A percentile compares a stretch with the other conserved stretches of the same genome.
phyloP scores from a whole-genome alignment of 2,329 filamentous ascomycete species.

The Didymella pomorum region DNA sequence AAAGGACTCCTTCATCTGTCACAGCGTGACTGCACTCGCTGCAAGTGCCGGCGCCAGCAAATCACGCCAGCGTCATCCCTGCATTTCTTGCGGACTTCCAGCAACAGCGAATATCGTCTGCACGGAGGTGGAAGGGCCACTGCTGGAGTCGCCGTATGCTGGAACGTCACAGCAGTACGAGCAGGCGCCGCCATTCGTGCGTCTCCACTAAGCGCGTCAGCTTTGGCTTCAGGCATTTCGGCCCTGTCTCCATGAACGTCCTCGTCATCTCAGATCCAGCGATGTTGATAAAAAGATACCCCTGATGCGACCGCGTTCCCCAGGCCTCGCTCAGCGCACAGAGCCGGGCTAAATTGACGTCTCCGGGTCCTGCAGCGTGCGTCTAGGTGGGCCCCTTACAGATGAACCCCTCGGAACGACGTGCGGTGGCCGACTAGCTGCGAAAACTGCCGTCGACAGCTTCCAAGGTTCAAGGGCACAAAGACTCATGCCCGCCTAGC shows the following conservation, averaged over 20 bases:
- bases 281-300: slow-evolving; percentile 23
- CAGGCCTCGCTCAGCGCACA: slow-evolving; percentile 43
- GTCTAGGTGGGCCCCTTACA: slow-evolving; percentile 30
- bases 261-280: slow-evolving; percentile 38
- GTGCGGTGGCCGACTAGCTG: slow-evolving; percentile 15
- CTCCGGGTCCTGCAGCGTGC: slow-evolving; percentile 30
- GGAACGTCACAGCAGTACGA: slow-evolving; percentile 10
- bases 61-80: slow-evolving; percentile 35
- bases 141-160: slow-evolving; percentile 10
- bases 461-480: slow-evolving; percentile 2
- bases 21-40: slow-evolving; percentile 37
- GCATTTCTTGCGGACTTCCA: slow-evolving; percentile 13
- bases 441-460: slow-evolving; percentile 15
- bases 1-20: slow-evolving; percentile 38
- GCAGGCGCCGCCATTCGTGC: slow-evolving; percentile 13
- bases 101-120: slow-evolving; percentile 12
- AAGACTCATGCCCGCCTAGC: slow-evolving; percentile 9
- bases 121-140: slow-evolving; percentile 9
- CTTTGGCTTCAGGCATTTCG: slow-evolving; percentile 33
- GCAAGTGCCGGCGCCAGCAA: slow-evolving; percentile 39
- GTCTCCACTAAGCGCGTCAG: slow-evolving; percentile 32
- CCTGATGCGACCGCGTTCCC: slow-evolving; percentile 39
- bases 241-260: slow-evolving; percentile 35
- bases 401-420: slow-evolving; percentile 22
- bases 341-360: slow-evolving; percentile 40